Base-by-base conservation (phyloP, 164 flowering plant species). In the Litsea cubeba region DNA sequence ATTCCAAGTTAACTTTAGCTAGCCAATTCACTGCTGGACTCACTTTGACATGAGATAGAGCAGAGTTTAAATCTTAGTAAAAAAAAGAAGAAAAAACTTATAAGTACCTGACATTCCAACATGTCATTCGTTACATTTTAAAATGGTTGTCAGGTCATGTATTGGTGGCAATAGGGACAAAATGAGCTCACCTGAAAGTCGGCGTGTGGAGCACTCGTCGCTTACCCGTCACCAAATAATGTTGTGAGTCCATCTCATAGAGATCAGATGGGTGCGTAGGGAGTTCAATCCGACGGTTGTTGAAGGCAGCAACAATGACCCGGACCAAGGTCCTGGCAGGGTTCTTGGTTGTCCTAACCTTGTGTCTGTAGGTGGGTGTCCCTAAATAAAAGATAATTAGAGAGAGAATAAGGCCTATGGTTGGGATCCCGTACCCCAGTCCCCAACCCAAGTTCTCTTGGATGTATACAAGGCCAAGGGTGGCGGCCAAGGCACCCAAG, bases 391-490 rank as follows among this genome's bases (percentile, higher is more conserved):
- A 94, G 1, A 92, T 78, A 67, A 89, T 40, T 1, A 94, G 75
- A 10, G 97, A 92, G 0, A 89, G 2, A 0, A 94, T 49, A 22
- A 92, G 89, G 28, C 96, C 97, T 66, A 77, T 79, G 14, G 96
- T 88, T 0, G 96, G 98, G 74, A 94, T 91, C 1, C 90, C 98
- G 74, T 92, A 92, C 17, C 98, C 96, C 51, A 92, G 76, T 20
- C 92, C 93, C 98, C 98, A 92, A 0, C 96, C 91, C 70, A 91
- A 17, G 69, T 92, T 91, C 75, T 94, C 97, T 80, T 94, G 97
- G 26, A 94, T 82, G 78, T 92, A 94, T 1, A 92, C 93, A 50
- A 94, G 94, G 17, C 88, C 90, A 0, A 91, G 57, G 0, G 93
- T 88, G 2, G 98, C 97, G 72, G 83, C 22, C 15, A 92, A 70